phyloP scores from a whole-genome alignment of 1,284 basidiomycete genomes.

The Trichosporon coremiiforme region DNA sequence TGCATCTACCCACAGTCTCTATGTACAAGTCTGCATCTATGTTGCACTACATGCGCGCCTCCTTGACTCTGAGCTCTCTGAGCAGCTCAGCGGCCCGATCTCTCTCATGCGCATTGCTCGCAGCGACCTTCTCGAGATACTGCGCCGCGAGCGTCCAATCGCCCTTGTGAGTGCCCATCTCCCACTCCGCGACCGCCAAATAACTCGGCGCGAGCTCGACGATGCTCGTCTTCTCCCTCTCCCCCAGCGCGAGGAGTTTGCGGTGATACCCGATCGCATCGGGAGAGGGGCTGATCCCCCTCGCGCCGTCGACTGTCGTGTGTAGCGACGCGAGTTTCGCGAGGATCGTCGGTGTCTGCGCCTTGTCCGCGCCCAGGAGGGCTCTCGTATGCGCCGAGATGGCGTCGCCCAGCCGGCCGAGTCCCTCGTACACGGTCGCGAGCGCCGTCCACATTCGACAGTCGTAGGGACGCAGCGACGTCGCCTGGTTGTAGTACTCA shows the following conservation, averaged over 20 bases:
- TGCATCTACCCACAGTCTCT: neutral
- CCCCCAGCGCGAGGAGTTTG: constrained; percentile 71
- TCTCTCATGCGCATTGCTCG: constrained; percentile 59
- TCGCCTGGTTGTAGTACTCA: constrained; percentile 95
- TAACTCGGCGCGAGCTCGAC: constrained; percentile 77
- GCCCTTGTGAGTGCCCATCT: constrained; percentile 55
- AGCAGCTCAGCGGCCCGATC: constrained; percentile 49
- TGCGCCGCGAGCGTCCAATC: constrained; percentile 51
- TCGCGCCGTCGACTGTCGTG: constrained; percentile 34
- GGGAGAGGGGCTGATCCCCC: constrained; percentile 7
- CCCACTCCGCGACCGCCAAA: constrained; percentile 75
- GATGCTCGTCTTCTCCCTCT: constrained; percentile 63
- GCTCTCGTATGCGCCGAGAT: constrained; percentile 86
- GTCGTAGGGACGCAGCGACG: constrained; percentile 90
- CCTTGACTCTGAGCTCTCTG: constrained; percentile 42
- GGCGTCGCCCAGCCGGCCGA: constrained; percentile 76
- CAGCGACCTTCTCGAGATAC: constrained; percentile 70
- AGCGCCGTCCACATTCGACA: constrained; percentile 94
- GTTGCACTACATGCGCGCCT: constrained; percentile 33
- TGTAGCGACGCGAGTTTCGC: constrained; percentile 74
- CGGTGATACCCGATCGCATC: constrained; percentile 44
- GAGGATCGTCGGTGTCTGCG: constrained; percentile 73
- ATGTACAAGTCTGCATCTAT: neutral
- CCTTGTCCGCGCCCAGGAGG: constrained; percentile 76
- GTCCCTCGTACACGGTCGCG: constrained; percentile 89